Conservation (phyloP, 768 basidiomycete genomes). For the Phanerochaete carnosa region DNA sequence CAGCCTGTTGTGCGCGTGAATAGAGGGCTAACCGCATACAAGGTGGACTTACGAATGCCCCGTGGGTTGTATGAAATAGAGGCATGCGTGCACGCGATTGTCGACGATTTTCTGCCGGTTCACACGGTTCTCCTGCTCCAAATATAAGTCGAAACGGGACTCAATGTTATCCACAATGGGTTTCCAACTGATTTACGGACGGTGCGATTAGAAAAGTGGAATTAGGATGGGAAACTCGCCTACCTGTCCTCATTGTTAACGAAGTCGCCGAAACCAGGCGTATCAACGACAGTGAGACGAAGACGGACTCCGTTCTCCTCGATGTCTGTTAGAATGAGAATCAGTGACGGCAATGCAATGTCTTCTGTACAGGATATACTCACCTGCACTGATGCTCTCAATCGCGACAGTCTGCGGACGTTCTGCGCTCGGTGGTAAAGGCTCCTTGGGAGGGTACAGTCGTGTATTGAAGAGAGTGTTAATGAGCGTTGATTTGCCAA, state of each 20-base stretch:
- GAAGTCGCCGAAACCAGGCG: slow-evolving; percentile 98
- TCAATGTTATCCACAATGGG: slow-evolving; percentile 99
- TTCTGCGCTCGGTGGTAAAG: slow-evolving; percentile 81
- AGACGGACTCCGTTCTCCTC: slow-evolving; percentile 98
- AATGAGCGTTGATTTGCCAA: slow-evolving; percentile 98
- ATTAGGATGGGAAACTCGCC: slow-evolving; percentile 18
- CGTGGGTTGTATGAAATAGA: slow-evolving; percentile 99
- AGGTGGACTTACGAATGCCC: slow-evolving; percentile 84
- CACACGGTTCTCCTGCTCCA: slow-evolving; percentile 98
- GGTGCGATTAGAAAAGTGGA: background rate
- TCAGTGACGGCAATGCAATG: background rate
- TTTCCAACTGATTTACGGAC: slow-evolving; percentile 80
- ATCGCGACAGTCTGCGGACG: slow-evolving; percentile 92
- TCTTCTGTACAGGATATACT: slow-evolving; percentile 17
- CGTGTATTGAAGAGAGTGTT: slow-evolving; percentile 98
- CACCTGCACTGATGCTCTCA: slow-evolving; percentile 97
- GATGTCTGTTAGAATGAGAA: slow-evolving; percentile 62
- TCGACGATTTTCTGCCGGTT: slow-evolving; percentile 92
- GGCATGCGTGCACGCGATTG: slow-evolving; percentile 96
- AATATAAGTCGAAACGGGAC: slow-evolving; percentile 93
- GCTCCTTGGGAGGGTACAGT: slow-evolving; percentile 87
- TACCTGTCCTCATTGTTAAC: slow-evolving; percentile 99
- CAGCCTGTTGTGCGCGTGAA: slow-evolving; percentile 47
- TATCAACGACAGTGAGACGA: slow-evolving; percentile 98
- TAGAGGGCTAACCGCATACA: background rate